Evolutionary conservation across 2,329 filamentous ascomycete species (phyloP), one percentile per base, ranked within the genome.

Genomic region (Cladophialophora exuberans): DNA sequence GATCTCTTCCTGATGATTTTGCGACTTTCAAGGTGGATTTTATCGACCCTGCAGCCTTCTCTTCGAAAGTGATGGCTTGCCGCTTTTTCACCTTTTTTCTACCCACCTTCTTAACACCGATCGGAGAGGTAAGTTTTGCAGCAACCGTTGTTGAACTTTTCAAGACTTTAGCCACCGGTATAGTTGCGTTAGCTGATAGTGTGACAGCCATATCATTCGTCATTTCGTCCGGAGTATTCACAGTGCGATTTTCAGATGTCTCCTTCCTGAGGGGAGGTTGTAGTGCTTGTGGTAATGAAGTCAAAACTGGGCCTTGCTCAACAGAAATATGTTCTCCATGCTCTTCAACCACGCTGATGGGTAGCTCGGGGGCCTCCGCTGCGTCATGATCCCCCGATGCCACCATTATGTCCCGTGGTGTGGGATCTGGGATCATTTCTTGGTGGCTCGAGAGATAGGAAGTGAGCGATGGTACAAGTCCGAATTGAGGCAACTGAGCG

Each of bases 121-220:
- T 38, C 7, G 54, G 39, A 46, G 53, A 38, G 17, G 22, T 20
- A 13, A 13, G 15, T 23, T 45, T 36, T 43, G 39, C 18, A 13
- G 7, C 13, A 23, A 30, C 41, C 57, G 65, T 70, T n/a, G 63
- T 60, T 15, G 69, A 69, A 57, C 22, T 54, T 33, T 38, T 18
- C 22, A 31, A 20, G 13, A 15, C 3, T 26, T 15, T 15, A 7
- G 13, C 3, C 2, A 23, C 6, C 10, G 4, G 7, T 13, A n/a
- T 18, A 43, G 35, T 22, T 31, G 13, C n/a, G 41, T 56, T 20
- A 18, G 13, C n/a, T 33, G 22, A 11, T 22, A 11, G 22, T n/a
- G 9, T 23, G n/a, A n/a, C n/a, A n/a, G n/a, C n/a, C n/a, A n/a
- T n/a, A n/a, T n/a, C n/a, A n/a, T n/a, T n/a, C n/a, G n/a, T n/a